These are phyloP conservation scores for Tanacetum coccineum DNA, from an alignment of 129 eudicot genomes.

Conservation along the genomic window DNA sequence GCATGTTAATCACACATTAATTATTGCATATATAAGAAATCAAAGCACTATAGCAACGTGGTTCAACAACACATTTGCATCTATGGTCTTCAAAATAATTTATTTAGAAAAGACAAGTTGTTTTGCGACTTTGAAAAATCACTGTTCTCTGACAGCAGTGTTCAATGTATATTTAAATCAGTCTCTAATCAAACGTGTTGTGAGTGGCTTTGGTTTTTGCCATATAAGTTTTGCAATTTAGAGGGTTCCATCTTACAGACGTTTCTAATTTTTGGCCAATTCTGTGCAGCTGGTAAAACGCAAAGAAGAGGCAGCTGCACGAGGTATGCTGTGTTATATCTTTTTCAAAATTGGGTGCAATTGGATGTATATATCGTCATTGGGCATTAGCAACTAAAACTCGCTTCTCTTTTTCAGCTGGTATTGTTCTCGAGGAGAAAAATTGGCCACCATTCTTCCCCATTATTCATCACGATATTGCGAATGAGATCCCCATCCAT, in stretches of 20 bases:
- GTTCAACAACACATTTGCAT: not conserved
- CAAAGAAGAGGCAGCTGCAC: constrained; percentile 88
- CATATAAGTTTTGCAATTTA: not conserved
- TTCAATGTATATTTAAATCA: too few relatives aligned
- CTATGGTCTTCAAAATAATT: not conserved
- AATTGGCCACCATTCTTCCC: constrained; percentile 99
- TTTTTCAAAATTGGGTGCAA: not conserved
- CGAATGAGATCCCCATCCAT: constrained; percentile 93
- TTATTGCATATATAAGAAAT: constrained; percentile 4
- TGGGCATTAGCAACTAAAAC: constrained; percentile 1
- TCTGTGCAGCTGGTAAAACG: constrained; percentile 66
- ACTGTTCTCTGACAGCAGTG: too few relatives aligned
- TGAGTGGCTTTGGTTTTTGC: not conserved
- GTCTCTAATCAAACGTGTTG: too few relatives aligned
- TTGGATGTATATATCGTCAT: constrained; percentile 12
- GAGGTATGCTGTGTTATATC: constrained; percentile 45
- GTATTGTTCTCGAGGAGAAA: constrained; percentile 93
- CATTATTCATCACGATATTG: constrained; percentile 91
- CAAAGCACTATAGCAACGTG: not conserved
- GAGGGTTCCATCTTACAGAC: not conserved
- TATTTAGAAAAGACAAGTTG: too few relatives aligned
- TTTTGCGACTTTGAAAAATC: too few relatives aligned
- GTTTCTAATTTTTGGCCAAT: constrained; percentile 24
- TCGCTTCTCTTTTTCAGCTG: constrained; percentile 58
- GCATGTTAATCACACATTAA: not conserved